Evolutionary conservation across 495 filamentous ascomycete genomes (phyloP).

Genomic region (Tuber aestivum): DNA sequence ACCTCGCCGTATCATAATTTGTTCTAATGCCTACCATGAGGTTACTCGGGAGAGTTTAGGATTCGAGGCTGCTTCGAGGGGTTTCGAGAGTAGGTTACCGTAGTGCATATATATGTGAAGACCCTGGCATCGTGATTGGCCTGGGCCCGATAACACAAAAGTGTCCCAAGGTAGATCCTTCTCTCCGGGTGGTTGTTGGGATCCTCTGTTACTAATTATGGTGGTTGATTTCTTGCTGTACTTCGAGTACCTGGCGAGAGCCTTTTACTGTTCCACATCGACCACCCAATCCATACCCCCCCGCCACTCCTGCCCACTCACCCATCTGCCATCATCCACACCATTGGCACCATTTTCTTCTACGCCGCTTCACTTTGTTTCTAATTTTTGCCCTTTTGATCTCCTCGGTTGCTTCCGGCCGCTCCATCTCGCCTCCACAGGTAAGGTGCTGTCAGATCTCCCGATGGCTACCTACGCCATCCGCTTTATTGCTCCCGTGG

Average conservation of each 20-base stretch:
- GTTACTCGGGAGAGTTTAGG: not conserved
- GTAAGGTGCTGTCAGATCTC: not conserved
- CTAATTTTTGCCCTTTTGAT: not conserved
- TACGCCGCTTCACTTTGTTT: not conserved
- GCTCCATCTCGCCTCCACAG: not conserved
- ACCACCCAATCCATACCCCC: conserved; percentile 7
- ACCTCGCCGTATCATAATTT: not conserved
- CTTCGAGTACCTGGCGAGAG: not conserved
- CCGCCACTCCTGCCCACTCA: too few species aligned
- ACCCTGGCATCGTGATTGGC: not conserved
- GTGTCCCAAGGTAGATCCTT: too few species aligned
- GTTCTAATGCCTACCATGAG: not conserved
- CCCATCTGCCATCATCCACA: conserved; percentile 4
- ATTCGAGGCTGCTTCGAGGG: not conserved
- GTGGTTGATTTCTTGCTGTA: not conserved
- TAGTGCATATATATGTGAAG: not conserved
- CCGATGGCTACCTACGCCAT: conserved; percentile 39
- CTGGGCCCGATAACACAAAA: not conserved
- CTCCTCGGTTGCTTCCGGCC: not conserved
- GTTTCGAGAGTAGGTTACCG: not conserved
- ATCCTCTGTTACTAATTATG: not conserved
- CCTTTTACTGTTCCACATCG: not conserved
- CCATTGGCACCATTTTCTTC: not conserved
- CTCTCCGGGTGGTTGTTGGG: not conserved
- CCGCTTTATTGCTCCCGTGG: conserved; percentile 39